These are phyloP conservation scores for Euphrasia confusa DNA, from an alignment of 257 asterid species.

Conservation along the genomic window DNA sequence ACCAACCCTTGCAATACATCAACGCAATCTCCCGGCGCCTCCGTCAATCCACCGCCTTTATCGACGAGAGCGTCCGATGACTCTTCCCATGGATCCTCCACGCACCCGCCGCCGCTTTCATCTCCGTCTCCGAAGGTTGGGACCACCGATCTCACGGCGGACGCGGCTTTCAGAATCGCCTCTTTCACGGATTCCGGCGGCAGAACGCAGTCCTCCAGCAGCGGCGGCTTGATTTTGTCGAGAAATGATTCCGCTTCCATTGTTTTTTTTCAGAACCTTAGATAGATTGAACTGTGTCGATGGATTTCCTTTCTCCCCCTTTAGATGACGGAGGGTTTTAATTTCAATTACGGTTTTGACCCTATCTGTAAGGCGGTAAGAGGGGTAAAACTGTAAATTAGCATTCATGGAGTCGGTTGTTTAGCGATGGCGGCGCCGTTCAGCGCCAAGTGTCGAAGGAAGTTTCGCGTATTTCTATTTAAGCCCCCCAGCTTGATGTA, in stretches of 20 bases:
- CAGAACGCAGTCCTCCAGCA: slow-evolving; percentile 87
- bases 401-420: slow-evolving; percentile 4
- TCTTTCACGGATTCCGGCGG: slow-evolving; percentile 73
- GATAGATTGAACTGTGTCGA: too few species aligned
- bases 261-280: too few species aligned
- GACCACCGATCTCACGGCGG: slow-evolving; percentile 54
- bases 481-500: not conserved
- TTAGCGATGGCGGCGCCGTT: not conserved
- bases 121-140: slow-evolving; percentile 42
- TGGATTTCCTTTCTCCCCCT: too few species aligned
- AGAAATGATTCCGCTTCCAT: slow-evolving; percentile 18
- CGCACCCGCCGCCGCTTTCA: slow-evolving; percentile 32
- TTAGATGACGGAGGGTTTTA: not conserved
- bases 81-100: slow-evolving; percentile 54
- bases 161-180: slow-evolving; percentile 81
- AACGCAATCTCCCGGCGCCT: slow-evolving; percentile 43
- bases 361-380: not conserved
- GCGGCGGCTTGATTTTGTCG: slow-evolving; percentile 64
- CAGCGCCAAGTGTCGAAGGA: not conserved
- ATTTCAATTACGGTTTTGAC: not conserved
- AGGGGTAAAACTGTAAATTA: not conserved
- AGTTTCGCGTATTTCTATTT: not conserved
- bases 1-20: slow-evolving; percentile 47
- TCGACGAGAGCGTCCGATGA: slow-evolving; percentile 51
- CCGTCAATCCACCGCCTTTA: slow-evolving; percentile 48